phyloP scores from a whole-genome alignment of 2,329 filamentous ascomycete genomes.

The Trichoderma sp. region DNA sequence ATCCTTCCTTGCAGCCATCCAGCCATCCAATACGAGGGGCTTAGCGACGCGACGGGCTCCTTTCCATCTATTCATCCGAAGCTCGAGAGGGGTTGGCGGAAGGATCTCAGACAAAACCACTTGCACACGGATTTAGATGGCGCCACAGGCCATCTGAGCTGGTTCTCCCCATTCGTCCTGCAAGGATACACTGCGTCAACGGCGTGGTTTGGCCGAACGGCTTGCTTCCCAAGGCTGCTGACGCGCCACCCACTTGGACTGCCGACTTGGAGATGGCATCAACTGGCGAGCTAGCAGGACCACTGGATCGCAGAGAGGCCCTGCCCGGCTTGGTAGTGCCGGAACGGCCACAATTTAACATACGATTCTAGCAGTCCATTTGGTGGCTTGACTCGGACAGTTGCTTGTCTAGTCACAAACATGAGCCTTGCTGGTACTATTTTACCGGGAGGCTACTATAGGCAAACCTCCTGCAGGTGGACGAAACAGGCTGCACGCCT shows the following conservation, averaged over 20 bases:
- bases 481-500: slow-evolving; percentile 9
- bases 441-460: background rate
- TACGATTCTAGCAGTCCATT: background rate
- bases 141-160: slow-evolving; percentile 1
- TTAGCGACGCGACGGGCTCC: background rate
- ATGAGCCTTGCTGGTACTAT: background rate
- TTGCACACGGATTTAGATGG: background rate
- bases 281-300: background rate
- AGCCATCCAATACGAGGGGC: background rate
- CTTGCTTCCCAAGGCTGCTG: background rate
- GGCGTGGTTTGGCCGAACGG: background rate
- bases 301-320: background rate
- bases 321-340: background rate
- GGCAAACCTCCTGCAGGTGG: slow-evolving; percentile 8
- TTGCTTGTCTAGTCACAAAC: background rate
- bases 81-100: slow-evolving; percentile 12
- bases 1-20: background rate
- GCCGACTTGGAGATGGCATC: slow-evolving; percentile 1
- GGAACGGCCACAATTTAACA: background rate
- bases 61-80: background rate
- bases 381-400: slow-evolving; percentile 3
- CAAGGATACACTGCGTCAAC: background rate
- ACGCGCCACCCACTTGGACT: background rate
- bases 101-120: slow-evolving; percentile 10
- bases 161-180: background rate